Evolutionary conservation across 345 rosid species (phyloP), one percentile per base, ranked within the genome.

Genomic region (Abelmoschus esculentus): DNA sequence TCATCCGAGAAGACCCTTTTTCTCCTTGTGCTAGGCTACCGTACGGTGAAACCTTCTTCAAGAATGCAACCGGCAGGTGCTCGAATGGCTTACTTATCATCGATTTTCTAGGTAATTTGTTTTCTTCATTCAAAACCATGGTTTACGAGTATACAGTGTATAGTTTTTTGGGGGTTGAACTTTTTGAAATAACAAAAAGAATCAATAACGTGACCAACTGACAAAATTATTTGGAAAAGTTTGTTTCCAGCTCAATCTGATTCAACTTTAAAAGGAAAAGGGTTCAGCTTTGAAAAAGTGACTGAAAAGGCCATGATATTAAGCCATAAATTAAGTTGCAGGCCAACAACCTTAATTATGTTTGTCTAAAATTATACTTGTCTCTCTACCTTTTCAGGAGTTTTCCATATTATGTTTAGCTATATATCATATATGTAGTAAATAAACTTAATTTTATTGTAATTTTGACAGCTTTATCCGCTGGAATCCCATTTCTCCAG

Each of bases 61-160:
- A 28, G 26, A 28, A 47, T 14, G 69, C 69, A 14, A 66, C 69
- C 2, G 69, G 69, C 1, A 66, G 69, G 47, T 66, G 69, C 40
- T 66, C 56, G 26, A 66, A 66, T 66, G 69, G 69, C 69, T 47
- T 66, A 47, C 40, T 66, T 6, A 66, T 47, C 40, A 47, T 66
- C 52, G 66, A 62, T 62, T 62, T 9, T 38, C 28, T 62, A 9
- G 49, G 66, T 38, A 38, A 38, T 10, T 36, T 61, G 9, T 7
- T 61, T n/a, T 2, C 54, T 19, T 54, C 19, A 5, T 54, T n/a
- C 5, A 50, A 17, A 52, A n/a, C 19, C 7, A n/a, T n/a, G 22
- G 11, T 52, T 5, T 52, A 9, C 56, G 17, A 52, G 56, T 52
- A 17, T 6, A 5, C 13, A 58, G 62, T 31, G 12, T 14, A 17